A percentile compares a stretch with the other conserved stretches of the same genome.
Evolutionary conservation across 1,139 yeast species (phyloP).

Genomic region (Suhomyces ambrosiae): DNA sequence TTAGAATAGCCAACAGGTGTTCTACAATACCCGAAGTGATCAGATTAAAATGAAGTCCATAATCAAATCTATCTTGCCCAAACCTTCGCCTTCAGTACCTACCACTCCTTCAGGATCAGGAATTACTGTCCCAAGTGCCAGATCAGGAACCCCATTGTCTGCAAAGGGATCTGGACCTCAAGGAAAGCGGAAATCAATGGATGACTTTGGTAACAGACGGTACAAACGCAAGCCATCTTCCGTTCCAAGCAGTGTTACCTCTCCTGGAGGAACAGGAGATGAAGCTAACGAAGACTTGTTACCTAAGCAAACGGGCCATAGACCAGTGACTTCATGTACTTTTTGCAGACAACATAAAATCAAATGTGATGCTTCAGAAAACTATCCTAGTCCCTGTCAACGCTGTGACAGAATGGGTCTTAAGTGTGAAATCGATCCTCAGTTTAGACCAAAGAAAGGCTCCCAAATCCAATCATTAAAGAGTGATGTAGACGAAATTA

Average conservation of each 20-base stretch:
- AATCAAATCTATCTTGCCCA: slow-evolving; percentile 41
- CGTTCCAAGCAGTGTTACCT: neutral
- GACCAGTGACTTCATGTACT: slow-evolving; percentile 92
- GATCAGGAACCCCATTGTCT: slow-evolving; percentile 7
- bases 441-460: slow-evolving; percentile 88
- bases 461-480: slow-evolving; percentile 83
- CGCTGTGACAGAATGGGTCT: slow-evolving; percentile 80
- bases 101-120: slow-evolving; percentile 17
- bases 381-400: slow-evolving; percentile 80
- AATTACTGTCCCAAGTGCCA: slow-evolving; percentile 14
- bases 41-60: slow-evolving; percentile 42
- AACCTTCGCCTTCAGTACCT: slow-evolving; percentile 25
- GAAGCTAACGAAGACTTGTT: slow-evolving; percentile 6
- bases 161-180: slow-evolving; percentile 2
- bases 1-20: no score
- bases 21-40: slow-evolving; percentile 34
- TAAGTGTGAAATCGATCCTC: slow-evolving; percentile 87
- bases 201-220: slow-evolving; percentile 11
- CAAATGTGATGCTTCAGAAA: slow-evolving; percentile 86
- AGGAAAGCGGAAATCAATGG: slow-evolving; percentile 11
- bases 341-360: slow-evolving; percentile 95
- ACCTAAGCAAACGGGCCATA: slow-evolving; percentile 49
- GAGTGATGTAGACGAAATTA: slow-evolving; percentile 81
- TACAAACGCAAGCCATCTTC: slow-evolving; percentile 12
- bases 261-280: slow-evolving; percentile 3